phyloP scores from a whole-genome alignment of 225 moss, liverwort and hornwort genomes.

The Physcomitrellopsis africana region DNA sequence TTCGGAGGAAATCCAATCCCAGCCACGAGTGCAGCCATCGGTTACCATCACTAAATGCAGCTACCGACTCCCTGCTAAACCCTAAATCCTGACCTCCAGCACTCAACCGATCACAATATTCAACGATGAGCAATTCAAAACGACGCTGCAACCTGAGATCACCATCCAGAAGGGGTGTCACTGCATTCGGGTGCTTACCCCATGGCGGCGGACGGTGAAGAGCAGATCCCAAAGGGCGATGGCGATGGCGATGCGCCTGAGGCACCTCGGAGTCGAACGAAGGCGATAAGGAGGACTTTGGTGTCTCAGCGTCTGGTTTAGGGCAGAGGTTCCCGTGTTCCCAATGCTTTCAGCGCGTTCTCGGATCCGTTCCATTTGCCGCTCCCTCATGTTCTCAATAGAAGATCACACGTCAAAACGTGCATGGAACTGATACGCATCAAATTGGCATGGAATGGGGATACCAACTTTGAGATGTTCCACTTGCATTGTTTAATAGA shows the following conservation, averaged over 20 bases:
- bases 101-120: not conserved
- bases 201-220: constrained; percentile 33
- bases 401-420: too few species aligned
- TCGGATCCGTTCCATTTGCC: too few species aligned
- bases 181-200: constrained; percentile 26
- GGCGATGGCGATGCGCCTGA: constrained; percentile 18
- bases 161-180: not conserved
- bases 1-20: not conserved
- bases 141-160: not conserved
- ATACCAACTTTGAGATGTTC: too few species aligned
- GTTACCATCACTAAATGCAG: not conserved
- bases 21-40: not conserved
- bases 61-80: not conserved
- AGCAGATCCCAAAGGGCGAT: constrained; percentile 25
- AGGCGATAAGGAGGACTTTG: not conserved
- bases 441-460: too few species aligned
- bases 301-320: too few species aligned
- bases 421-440: too few species aligned
- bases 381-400: too few species aligned
- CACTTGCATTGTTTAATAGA: too few species aligned
- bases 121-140: not conserved
- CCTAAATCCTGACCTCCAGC: constrained; percentile 9
- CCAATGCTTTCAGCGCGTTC: too few species aligned
- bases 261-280: not conserved
- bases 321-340: too few species aligned